Evolutionary conservation across 176 grass and related monocot genomes (phyloP), one percentile per base, ranked within the genome.

Genomic region (Oryza nivara): DNA sequence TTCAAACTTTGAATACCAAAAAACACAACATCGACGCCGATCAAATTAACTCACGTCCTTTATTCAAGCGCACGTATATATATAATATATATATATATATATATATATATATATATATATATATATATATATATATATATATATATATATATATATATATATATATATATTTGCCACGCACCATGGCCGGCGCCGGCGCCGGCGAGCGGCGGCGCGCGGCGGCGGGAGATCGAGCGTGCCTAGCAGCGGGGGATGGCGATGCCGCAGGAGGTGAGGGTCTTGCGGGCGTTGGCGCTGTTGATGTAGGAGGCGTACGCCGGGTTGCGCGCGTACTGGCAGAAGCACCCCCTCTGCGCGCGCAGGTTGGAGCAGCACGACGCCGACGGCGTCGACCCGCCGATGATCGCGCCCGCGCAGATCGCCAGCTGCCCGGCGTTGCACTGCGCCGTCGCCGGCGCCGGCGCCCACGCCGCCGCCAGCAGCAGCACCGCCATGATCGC

Each of bases 291-390:
- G 80, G 63, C 20, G 84, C 84, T 87, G 63, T 45, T 87, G 69
- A 87, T 80, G 84, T 90, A 90, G n/a, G 3, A 0, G 63, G 69
- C 0, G 75, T 87, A 90, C 7, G 49, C 69, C 20, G 84, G 89
- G 89, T 87, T 75, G 28, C 12, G 36, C 16, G 84, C 84, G 84
- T 15, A 90, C 84, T 87, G 49, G 75, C 89, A 90, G 84, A 87
- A 87, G 89, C 89, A 90, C 1, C 75, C 41, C 20, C 19, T 11
- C 89, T 87, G 88, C 20, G 48, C 49, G 23, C 49, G 61, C 75
- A 90, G 89, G 63, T 9, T 86, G n/a, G 75, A 22, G 89, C 89
- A 87, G 84, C 84, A 87, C 69, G 69, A 0, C 40, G 8, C 47
- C 64, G 80, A 11, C 28, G 89, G 89, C 75, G n/a, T 0, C 47